phyloP scores from a whole-genome alignment of 148 eudicot species.

The Chenopodium berlandieri region DNA sequence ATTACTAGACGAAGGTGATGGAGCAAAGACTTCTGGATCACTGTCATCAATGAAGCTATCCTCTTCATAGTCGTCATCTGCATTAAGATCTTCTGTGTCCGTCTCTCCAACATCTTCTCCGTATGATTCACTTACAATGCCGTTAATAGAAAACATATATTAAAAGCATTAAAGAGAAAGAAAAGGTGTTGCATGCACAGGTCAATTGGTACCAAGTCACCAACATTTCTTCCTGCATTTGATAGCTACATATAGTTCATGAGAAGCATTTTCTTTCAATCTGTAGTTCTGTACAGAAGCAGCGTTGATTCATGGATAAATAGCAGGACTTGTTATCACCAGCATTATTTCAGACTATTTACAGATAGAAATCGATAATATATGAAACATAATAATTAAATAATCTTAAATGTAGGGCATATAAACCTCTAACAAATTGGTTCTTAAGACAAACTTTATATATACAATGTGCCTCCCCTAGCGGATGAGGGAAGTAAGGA shows the following conservation, averaged over 20 bases:
- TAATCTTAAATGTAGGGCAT: background rate
- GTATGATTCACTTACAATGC: conserved; percentile 56
- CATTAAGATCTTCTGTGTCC: conserved; percentile 36
- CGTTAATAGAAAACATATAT: conserved; percentile 34
- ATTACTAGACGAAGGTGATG: conserved; percentile 46
- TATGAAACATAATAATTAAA: background rate
- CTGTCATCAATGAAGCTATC: conserved; percentile 86
- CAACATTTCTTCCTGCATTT: background rate
- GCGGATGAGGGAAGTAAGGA: too few relatives aligned
- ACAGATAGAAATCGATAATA: background rate
- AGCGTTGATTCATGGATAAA: background rate
- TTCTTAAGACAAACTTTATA: background rate
- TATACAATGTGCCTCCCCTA: too few relatives aligned
- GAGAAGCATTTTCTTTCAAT: background rate
- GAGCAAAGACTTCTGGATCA: conserved; percentile 37
- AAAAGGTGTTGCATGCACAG: background rate
- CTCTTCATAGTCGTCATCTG: conserved; percentile 77
- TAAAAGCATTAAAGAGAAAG: background rate
- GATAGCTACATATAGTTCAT: background rate
- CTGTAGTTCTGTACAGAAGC: background rate
- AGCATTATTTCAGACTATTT: background rate
- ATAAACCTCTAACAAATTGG: background rate
- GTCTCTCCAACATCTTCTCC: conserved; percentile 79
- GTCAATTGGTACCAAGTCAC: background rate
- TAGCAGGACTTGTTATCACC: background rate